Base-by-base conservation (phyloP, 139 green algal genomes). In the Chlamydomonas urium region DNA sequence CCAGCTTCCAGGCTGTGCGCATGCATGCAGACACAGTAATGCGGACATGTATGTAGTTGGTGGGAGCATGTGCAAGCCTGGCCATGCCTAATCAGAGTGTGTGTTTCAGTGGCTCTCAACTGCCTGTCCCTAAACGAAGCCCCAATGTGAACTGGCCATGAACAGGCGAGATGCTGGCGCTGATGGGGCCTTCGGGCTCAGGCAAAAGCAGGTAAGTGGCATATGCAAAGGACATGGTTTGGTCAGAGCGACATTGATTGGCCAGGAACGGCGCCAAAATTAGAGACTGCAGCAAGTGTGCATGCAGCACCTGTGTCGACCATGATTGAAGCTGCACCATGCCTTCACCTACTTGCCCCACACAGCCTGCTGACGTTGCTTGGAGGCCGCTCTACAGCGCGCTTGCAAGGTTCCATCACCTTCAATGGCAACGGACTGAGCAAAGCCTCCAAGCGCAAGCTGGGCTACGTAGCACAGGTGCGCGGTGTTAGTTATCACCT, bases 391-490 rank as follows among this genome's bases (percentile, higher is more conserved):
- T 84, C 80, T 17, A 82, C 83, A 6, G 63, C 36, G 6, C 66
- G 67, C 1, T 70, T 81, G 26, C 62, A 59, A 10, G 91, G 91
- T 1, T 29, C 50, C 23, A 70, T 90, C 35, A 73, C 58, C 0
- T 96, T 93, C 85, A 96, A 97, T 65, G 89, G 89, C 17, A 32
- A 75, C 23, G 56, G 60, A 3, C 66, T 92, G 23, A 84, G 48
- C 60, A 96, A 96, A 76, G 45, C 71, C 1, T 65, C 86, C 28
- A 89, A 91, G 73, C 72, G 81, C 10, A 76, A 71, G 62, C 61
- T 96, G 37, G 90, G 87, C 2, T 94, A 87, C 60, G 90, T 94
- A 3, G 65, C 17, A 8, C 92, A 97, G 83, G 93, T 63, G 53
- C 21, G 17, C 45, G 17, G 17, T 26, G 17, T 26, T 56, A 21